Evolutionary conservation across 2,329 filamentous ascomycete species (phyloP).

Genomic region (Akanthomyces dipterigenus): DNA sequence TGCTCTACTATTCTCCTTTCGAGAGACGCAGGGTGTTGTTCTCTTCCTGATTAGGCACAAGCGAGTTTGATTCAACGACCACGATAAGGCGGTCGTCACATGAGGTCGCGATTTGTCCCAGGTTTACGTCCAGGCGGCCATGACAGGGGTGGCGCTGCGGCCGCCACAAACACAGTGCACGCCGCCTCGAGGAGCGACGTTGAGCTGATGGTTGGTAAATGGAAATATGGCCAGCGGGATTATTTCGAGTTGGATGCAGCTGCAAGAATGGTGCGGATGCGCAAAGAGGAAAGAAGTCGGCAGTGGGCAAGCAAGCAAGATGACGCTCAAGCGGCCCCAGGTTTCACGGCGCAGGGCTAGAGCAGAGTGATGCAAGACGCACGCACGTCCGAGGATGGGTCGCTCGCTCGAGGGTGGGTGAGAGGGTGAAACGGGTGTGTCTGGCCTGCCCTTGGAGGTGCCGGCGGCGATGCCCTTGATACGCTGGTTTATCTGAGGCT

Average conservation of each 20-base stretch:
- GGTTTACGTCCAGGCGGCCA: constrained; percentile 8
- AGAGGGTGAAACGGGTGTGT: constrained; percentile 6
- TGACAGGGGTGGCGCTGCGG: neutral
- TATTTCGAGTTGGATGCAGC: neutral
- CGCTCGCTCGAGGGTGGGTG: neutral
- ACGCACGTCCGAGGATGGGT: constrained; percentile 8
- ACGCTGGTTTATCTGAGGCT: neutral
- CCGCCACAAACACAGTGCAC: constrained; percentile 8
- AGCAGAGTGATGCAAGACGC: constrained; percentile 10
- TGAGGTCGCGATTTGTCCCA: constrained; percentile 2
- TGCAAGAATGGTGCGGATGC: neutral
- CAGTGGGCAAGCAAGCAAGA: neutral
- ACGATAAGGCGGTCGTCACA: neutral
- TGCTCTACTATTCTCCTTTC: neutral
- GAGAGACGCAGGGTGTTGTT: neutral
- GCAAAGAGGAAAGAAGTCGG: neutral
- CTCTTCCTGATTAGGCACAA: neutral
- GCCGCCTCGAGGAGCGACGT: neutral
- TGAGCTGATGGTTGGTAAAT: neutral
- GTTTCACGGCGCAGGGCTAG: constrained; percentile 2
- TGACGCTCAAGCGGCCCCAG: constrained; percentile 2
- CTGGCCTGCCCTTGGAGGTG: neutral
- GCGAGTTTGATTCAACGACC: neutral
- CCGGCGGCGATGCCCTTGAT: neutral
- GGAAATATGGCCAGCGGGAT: neutral